A percentile compares a stretch with the other conserved stretches of the same genome.
Conservation (phyloP, 257 asterid species). For the Fraxinus excelsior region DNA sequence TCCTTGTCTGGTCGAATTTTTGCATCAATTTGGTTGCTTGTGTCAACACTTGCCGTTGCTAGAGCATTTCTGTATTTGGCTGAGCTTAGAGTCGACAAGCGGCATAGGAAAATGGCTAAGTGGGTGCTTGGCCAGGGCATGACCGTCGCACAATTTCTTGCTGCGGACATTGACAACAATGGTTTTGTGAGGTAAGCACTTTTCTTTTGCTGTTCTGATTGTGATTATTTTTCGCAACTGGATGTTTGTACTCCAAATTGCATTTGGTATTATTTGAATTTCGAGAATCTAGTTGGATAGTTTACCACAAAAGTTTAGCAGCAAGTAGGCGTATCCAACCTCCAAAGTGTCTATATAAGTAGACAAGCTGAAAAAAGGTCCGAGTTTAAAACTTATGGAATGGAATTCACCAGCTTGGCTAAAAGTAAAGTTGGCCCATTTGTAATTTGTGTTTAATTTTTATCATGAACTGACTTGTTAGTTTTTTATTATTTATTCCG, state of each 20-base stretch:
- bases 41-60: conserved; percentile 94
- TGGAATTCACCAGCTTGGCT: background rate
- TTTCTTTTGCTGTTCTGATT: conserved; percentile 11
- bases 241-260: conserved; percentile 10
- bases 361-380: background rate
- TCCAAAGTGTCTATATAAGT: background rate
- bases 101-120: conserved; percentile 88
- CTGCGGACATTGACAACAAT: conserved; percentile 87
- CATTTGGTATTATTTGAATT: conserved; percentile 3
- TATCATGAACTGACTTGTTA: no score
- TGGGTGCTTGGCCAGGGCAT: conserved; percentile 89
- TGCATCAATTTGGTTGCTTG: conserved; percentile 95
- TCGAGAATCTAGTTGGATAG: conserved; percentile 12
- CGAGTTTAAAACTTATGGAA: background rate
- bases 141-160: conserved; percentile 94
- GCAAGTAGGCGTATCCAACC: conserved; percentile 9
- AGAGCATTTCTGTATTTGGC: conserved; percentile 96
- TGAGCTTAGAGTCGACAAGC: conserved; percentile 86
- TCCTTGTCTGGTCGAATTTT: conserved; percentile 79
- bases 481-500: no score
- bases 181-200: conserved; percentile 72
- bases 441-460: no score
- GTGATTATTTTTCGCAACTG: background rate
- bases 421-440: no score
- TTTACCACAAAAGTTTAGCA: conserved; percentile 9